Conservation (phyloP, 176 grass and related monocot species). For the Zoysia japonica region DNA sequence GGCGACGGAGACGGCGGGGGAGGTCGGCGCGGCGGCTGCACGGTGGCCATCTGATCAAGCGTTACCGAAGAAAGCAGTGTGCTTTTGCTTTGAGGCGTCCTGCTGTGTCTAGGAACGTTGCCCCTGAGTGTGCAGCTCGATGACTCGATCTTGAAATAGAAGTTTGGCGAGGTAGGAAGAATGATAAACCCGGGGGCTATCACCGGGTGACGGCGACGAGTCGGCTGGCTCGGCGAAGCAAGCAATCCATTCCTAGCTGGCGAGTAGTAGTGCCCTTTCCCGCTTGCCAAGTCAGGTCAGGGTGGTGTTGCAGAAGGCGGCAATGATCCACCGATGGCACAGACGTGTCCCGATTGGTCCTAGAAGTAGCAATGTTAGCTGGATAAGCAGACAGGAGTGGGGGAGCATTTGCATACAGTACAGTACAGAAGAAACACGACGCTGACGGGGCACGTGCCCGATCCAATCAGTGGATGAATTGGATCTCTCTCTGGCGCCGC, state of each 20-base stretch:
- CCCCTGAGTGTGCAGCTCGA: neutral
- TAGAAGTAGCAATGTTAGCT: neutral
- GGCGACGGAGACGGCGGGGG: neutral
- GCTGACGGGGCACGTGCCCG: neutral
- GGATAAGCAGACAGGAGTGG: neutral
- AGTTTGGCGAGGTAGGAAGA: too few relatives aligned
- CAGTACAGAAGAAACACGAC: neutral
- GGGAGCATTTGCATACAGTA: neutral
- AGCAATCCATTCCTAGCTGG: too few relatives aligned
- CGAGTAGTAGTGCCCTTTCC: too few relatives aligned
- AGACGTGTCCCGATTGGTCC: neutral
- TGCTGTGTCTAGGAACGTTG: neutral
- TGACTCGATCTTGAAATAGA: too few relatives aligned
- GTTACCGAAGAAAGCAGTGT: too few relatives aligned
- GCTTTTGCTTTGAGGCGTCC: neutral
- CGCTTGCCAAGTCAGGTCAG: too few relatives aligned
- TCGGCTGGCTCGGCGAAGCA: too few relatives aligned
- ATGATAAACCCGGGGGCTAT: too few relatives aligned
- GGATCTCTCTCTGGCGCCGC: neutral
- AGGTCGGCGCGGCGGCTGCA: conserved; percentile 16
- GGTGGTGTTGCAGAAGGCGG: too few relatives aligned
- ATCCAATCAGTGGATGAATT: neutral
- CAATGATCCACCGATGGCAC: neutral
- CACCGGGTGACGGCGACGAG: too few relatives aligned
- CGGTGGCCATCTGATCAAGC: conserved; percentile 22